Evolutionary conservation across 441 rosid genomes (phyloP).

Genomic region (Arabidopsis lyrata): DNA sequence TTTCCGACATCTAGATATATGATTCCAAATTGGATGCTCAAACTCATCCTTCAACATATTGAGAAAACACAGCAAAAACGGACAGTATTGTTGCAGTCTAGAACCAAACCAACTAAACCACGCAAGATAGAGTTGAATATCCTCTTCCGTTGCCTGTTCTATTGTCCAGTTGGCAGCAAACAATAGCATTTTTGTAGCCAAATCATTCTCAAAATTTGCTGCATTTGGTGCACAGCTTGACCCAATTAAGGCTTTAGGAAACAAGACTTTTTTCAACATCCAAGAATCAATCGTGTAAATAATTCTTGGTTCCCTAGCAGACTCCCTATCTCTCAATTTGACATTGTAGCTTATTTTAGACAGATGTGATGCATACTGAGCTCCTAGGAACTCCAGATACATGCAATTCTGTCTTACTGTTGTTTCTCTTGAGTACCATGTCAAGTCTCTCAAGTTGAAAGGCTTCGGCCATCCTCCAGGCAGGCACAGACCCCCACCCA

Average conservation of each 20-base stretch:
- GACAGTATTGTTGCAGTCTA: conserved; percentile 55
- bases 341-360: conserved; percentile 43
- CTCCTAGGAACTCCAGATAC: conserved; percentile 83
- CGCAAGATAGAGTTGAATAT: conserved; percentile 70
- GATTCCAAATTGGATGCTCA: conserved; percentile 83
- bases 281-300: conserved; percentile 50
- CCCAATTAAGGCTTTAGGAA: conserved; percentile 56
- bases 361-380: conserved; percentile 60
- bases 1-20: conserved; percentile 51
- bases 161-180: conserved; percentile 84
- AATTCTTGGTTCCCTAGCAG: conserved; percentile 40
- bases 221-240: conserved; percentile 35
- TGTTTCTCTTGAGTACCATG: conserved; percentile 71
- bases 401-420: conserved; percentile 83
- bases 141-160: conserved; percentile 83
- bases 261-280: conserved; percentile 49
- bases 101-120: conserved; percentile 79
- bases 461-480: conserved; percentile 96
- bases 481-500: conserved; percentile 55
- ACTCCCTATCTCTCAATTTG: conserved; percentile 37
- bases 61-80: conserved; percentile 55
- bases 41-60: conserved; percentile 59
- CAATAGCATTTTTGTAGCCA: conserved; percentile 59
- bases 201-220: conserved; percentile 43
- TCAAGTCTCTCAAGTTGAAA: conserved; percentile 64